Conservation (phyloP, 1,284 basidiomycete genomes). For the Cryptococcus wingfieldii region DNA sequence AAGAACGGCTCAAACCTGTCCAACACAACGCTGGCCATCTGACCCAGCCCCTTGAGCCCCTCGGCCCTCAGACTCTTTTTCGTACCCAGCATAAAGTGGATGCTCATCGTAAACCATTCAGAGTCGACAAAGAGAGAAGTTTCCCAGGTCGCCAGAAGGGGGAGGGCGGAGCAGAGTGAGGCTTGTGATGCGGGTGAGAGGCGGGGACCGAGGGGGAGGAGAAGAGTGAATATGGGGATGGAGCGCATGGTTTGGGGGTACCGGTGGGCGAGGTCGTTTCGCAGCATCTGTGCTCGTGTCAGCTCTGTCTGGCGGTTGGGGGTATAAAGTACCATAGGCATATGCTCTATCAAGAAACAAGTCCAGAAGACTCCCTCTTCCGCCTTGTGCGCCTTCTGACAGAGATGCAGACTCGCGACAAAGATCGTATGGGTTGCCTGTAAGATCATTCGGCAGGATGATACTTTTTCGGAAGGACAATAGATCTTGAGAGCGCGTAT, state of each 20-base stretch:
- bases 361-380: slow-evolving; percentile 26
- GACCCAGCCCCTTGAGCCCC: slow-evolving; percentile 24
- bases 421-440: slow-evolving; percentile 28
- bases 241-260: slow-evolving; percentile 23
- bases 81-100: slow-evolving; percentile 22
- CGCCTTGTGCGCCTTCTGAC: slow-evolving; percentile 7
- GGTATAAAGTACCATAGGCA: slow-evolving; percentile 22
- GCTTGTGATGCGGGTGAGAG: slow-evolving; percentile 8
- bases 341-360: slow-evolving; percentile 33
- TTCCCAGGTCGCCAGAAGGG: slow-evolving; percentile 33
- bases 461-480: slow-evolving; percentile 19
- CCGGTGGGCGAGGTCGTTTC: slow-evolving; percentile 21
- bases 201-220: slow-evolving; percentile 13
- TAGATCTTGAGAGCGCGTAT: slow-evolving; percentile 28
- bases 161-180: slow-evolving; percentile 27
- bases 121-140: slow-evolving; percentile 17
- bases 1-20: slow-evolving; percentile 30
- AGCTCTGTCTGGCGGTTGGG: neutral
- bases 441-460: slow-evolving; percentile 23
- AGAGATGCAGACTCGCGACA: slow-evolving; percentile 22
- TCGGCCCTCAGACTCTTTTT: neutral
- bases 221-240: slow-evolving; percentile 17
- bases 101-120: slow-evolving; percentile 12
- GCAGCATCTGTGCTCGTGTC: slow-evolving; percentile 14
- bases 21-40: slow-evolving; percentile 22